Conservation (phyloP, 2,329 filamentous ascomycete species). For the Mollisiaceae sp. region DNA sequence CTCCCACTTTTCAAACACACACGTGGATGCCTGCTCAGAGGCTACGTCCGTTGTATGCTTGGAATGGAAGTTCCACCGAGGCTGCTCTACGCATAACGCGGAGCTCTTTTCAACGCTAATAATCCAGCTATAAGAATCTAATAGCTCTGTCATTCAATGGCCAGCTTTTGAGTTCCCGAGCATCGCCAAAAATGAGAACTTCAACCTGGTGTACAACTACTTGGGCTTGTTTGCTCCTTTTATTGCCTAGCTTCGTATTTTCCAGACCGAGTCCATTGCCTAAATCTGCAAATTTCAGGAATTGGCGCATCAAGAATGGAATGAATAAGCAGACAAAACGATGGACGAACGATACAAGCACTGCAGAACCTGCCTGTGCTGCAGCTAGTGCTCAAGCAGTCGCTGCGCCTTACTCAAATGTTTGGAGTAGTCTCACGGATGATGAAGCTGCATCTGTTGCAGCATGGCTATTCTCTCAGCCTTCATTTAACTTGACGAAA, state of each 20-base stretch:
- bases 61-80: background rate
- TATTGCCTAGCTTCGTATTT: background rate
- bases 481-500: constrained; percentile 10
- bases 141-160: background rate
- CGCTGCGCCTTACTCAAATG: constrained; percentile 7
- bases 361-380: constrained; percentile 9
- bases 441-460: constrained; percentile 20
- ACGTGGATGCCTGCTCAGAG: background rate
- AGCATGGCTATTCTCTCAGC: constrained; percentile 15
- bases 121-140: background rate
- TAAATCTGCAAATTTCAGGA: constrained; percentile 16
- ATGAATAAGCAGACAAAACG: constrained; percentile 14
- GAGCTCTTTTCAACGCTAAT: background rate
- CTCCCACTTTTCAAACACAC: background rate
- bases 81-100: background rate
- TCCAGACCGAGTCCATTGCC: constrained; percentile 5
- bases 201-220: background rate
- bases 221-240: constrained; percentile 2
- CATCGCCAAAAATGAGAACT: background rate
- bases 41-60: background rate
- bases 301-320: constrained; percentile 16
- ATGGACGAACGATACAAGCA: constrained; percentile 13
- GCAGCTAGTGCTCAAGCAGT: constrained; percentile 14
- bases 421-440: constrained; percentile 21
- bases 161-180: background rate